Conservation (phyloP, 1,284 basidiomycete genomes). For the Apiotrichum sp. region DNA sequence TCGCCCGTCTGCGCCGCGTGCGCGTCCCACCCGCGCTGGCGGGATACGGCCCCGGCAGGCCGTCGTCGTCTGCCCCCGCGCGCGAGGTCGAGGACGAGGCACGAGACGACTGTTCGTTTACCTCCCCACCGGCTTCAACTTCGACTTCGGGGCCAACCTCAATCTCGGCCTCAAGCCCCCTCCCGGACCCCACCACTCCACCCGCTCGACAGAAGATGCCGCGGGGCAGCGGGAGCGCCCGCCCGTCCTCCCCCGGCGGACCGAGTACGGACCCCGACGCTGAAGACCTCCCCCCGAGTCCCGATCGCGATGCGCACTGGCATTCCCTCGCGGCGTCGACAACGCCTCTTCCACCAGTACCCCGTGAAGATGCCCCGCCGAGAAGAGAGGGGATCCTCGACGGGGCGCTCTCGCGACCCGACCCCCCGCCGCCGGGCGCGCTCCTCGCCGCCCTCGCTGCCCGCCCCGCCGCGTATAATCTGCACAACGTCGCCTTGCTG, state of each 20-base stretch:
- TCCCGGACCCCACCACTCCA: neutral
- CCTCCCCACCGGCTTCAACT: neutral
- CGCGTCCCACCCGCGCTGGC: neutral
- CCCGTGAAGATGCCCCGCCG: neutral
- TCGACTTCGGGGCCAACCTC: neutral
- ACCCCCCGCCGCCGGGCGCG: neutral
- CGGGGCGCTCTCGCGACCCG: neutral
- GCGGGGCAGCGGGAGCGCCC: neutral
- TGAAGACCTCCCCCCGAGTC: too few relatives aligned
- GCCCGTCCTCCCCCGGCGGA: too few relatives aligned
- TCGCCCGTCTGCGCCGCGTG: constrained; percentile 1
- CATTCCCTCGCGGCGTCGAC: neutral
- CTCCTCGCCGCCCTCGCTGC: neutral
- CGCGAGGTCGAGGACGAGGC: neutral
- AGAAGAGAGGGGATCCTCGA: constrained; percentile 9
- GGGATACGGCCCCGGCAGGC: neutral
- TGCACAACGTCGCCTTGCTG: neutral
- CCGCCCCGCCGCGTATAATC: neutral
- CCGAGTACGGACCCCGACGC: too few relatives aligned
- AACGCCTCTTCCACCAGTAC: too few relatives aligned
- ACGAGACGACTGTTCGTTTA: too few relatives aligned
- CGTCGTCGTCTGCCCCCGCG: neutral
- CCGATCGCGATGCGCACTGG: too few relatives aligned
- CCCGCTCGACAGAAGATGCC: constrained; percentile 4
- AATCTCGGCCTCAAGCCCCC: too few relatives aligned